Percentiles rank a stretch among this genome's conserved stretches.
Evolutionary conservation across 73 alveolate species (phyloP).

Genomic region (Blepharisma stoltei): DNA sequence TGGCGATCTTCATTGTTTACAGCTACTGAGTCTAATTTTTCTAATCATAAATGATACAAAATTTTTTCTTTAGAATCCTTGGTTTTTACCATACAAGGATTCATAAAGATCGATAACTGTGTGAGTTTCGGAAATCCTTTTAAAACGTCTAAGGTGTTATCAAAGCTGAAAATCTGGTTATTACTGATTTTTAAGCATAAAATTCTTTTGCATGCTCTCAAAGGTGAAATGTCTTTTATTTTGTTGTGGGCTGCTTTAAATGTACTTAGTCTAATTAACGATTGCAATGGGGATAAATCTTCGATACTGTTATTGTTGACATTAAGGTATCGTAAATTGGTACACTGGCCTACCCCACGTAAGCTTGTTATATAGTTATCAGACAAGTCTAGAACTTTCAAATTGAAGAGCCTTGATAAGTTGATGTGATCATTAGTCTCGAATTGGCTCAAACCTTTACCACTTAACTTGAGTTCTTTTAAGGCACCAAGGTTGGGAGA

Average conservation of each 20-base stretch:
- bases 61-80: constrained; percentile 1
- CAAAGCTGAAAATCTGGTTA: constrained; percentile 5
- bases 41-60: neutral
- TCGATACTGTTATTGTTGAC: neutral
- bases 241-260: constrained; percentile 5
- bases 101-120: neutral
- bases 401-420: neutral
- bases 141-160: neutral
- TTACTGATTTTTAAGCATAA: neutral
- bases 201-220: neutral
- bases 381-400: neutral
- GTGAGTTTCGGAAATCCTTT: neutral
- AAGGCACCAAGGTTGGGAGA: constrained; percentile 13
- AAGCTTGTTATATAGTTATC: neutral
- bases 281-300: neutral
- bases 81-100: constrained; percentile 1
- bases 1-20: neutral
- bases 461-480: neutral
- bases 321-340: neutral
- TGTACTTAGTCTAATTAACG: neutral
- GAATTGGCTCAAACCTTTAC: neutral
- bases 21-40: neutral
- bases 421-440: neutral
- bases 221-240: neutral
- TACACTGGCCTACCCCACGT: constrained; percentile 14